A percentile compares a stretch with the other conserved stretches of the same genome.
These are phyloP conservation scores for Suillus sp. DNA, from an alignment of 768 basidiomycete species.

Conservation along the genomic window DNA sequence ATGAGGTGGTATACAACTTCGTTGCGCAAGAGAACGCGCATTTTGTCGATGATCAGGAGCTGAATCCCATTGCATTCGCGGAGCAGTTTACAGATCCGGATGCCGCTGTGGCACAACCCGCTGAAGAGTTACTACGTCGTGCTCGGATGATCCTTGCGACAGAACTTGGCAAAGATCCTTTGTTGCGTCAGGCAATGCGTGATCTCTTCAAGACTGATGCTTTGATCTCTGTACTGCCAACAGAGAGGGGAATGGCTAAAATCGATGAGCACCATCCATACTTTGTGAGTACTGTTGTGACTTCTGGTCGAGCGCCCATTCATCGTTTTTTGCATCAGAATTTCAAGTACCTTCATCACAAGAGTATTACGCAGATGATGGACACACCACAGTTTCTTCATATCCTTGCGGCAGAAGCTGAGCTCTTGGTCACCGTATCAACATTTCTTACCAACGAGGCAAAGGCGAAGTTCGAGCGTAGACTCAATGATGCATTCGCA, in stretches of 20 bases:
- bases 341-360: slow-evolving; percentile 92
- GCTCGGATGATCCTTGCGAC: slow-evolving; percentile 85
- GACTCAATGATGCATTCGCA: slow-evolving; percentile 77
- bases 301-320: not conserved
- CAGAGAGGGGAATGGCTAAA: slow-evolving; percentile 80
- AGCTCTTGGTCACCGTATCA: slow-evolving; percentile 78
- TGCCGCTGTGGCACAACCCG: slow-evolving; percentile 52
- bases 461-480: slow-evolving; percentile 68
- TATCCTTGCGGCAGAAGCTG: slow-evolving; percentile 89
- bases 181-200: slow-evolving; percentile 78
- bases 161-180: slow-evolving; percentile 91
- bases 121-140: slow-evolving; percentile 69
- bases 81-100: slow-evolving; percentile 84
- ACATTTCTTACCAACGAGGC: slow-evolving; percentile 66
- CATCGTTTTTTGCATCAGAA: slow-evolving; percentile 48
- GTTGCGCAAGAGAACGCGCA: slow-evolving; percentile 57
- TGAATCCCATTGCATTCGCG: slow-evolving; percentile 78
- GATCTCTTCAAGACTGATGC: slow-evolving; percentile 75
- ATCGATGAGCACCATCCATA: slow-evolving; percentile 75
- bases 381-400: slow-evolving; percentile 82
- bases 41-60: slow-evolving; percentile 79
- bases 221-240: slow-evolving; percentile 78
- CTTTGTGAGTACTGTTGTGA: slow-evolving; percentile 50
- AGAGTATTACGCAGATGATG: slow-evolving; percentile 70
- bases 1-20: slow-evolving; percentile 87